Conservation (phyloP, 768 basidiomycete genomes). For the Termitomyces sp. region DNA sequence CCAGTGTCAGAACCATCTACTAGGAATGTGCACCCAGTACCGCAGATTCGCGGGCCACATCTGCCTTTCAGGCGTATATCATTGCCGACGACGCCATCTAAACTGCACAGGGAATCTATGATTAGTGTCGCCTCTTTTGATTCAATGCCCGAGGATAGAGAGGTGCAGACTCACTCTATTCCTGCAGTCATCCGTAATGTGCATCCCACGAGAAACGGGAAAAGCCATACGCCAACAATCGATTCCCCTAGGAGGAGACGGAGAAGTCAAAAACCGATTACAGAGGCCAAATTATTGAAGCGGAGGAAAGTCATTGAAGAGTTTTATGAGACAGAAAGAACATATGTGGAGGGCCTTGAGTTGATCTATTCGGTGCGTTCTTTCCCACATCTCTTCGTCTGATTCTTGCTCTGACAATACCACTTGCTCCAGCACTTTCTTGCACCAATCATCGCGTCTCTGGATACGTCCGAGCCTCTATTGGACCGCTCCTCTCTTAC, state of each 20-base stretch:
- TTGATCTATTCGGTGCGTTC: slow-evolving; percentile 72
- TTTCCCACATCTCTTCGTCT: background rate
- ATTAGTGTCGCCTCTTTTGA: slow-evolving; percentile 74
- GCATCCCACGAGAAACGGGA: slow-evolving; percentile 27
- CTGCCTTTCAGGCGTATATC: slow-evolving; percentile 66
- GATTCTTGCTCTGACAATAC: slow-evolving; percentile 5
- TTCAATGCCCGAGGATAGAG: slow-evolving; percentile 59
- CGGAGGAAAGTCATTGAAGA: slow-evolving; percentile 73
- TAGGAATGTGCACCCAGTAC: slow-evolving; percentile 22
- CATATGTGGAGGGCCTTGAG: slow-evolving; percentile 80
- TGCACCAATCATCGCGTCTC: slow-evolving; percentile 71
- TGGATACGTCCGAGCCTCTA: slow-evolving; percentile 68
- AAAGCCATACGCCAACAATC: slow-evolving; percentile 34
- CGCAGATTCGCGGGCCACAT: slow-evolving; percentile 42
- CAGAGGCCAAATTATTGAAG: slow-evolving; percentile 54
- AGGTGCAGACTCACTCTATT: slow-evolving; percentile 21
- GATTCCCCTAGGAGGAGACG: slow-evolving; percentile 39
- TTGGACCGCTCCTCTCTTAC: slow-evolving; percentile 68
- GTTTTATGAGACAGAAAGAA: slow-evolving; percentile 78
- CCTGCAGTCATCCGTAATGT: slow-evolving; percentile 32
- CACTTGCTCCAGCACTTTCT: slow-evolving; percentile 65
- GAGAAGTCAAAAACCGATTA: slow-evolving; percentile 38
- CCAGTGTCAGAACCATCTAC: slow-evolving; percentile 24
- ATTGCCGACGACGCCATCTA: slow-evolving; percentile 50
- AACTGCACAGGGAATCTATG: slow-evolving; percentile 60